phyloP scores from a whole-genome alignment of 2,329 filamentous ascomycete species.

The Pyrenophora teres region DNA sequence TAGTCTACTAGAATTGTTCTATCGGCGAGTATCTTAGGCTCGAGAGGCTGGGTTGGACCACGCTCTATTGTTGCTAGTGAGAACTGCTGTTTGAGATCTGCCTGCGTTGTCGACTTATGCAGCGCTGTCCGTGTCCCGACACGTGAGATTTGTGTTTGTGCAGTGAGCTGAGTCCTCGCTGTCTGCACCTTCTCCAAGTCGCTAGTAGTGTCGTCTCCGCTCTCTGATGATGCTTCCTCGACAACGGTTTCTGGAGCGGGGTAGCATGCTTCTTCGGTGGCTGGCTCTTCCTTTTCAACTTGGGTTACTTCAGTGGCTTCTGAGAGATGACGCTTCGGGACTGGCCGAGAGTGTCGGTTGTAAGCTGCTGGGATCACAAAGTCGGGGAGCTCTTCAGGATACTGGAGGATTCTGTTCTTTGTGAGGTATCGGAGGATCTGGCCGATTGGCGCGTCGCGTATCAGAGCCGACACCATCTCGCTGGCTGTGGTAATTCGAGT shows the following conservation, averaged over 20 bases:
- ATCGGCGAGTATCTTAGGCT: conserved; percentile 42
- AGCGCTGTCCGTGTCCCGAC: conserved; percentile 47
- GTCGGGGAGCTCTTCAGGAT: conserved; percentile 63
- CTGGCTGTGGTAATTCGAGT: no score
- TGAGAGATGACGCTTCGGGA: conserved; percentile 19
- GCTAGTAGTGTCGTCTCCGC: conserved; percentile 21
- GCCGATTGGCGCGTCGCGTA: conserved; percentile 64
- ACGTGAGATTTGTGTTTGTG: conserved; percentile 38
- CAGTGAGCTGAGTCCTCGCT: conserved; percentile 30
- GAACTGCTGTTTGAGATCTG: conserved; percentile 50
- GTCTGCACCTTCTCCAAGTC: conserved; percentile 45
- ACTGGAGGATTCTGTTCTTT: conserved; percentile 58
- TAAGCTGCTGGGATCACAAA: conserved; percentile 59
- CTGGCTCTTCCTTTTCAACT: conserved; percentile 23
- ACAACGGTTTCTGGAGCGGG: conserved; percentile 32
- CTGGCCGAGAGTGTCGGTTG: conserved; percentile 22
- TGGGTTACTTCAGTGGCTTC: conserved; percentile 6
- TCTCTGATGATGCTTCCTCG: conserved; percentile 25
- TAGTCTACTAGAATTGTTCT: conserved; percentile 51
- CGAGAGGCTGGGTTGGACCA: conserved; percentile 44
- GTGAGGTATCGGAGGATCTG: conserved; percentile 63
- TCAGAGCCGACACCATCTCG: conserved; percentile 26
- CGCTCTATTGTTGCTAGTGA: conserved; percentile 42
- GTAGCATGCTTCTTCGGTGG: conserved; percentile 31
- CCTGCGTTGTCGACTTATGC: conserved; percentile 40